A percentile compares a stretch with the other conserved stretches of the same genome.
phyloP scores from a whole-genome alignment of 2,329 filamentous ascomycete genomes.

The Penicillium brevicompactum region DNA sequence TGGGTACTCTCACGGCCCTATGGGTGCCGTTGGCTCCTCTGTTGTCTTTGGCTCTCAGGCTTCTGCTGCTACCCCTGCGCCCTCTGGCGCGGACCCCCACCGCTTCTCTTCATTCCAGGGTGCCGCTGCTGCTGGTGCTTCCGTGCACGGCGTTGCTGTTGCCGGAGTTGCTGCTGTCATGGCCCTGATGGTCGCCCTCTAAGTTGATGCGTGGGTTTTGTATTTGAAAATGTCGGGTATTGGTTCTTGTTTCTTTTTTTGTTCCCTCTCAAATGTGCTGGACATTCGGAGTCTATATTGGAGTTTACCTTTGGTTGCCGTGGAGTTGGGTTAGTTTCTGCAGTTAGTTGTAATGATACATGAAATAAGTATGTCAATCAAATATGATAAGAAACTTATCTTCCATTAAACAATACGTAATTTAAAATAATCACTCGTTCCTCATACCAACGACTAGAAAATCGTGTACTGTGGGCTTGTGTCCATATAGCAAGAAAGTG shows the following conservation, averaged over 20 bases:
- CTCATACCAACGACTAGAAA: not conserved
- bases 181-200: conserved; percentile 26
- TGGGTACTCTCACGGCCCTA: conserved; percentile 4
- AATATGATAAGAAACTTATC: not conserved
- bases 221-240: not conserved
- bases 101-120: conserved; percentile 22
- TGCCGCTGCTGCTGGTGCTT: conserved; percentile 13
- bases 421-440: not conserved
- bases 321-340: not conserved
- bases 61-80: conserved; percentile 15
- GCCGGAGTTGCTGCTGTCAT: conserved; percentile 23
- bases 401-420: conserved; percentile 1
- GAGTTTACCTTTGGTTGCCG: conserved; percentile 1
- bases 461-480: not conserved
- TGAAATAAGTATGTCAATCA: conserved; percentile 8
- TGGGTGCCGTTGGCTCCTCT: conserved; percentile 17
- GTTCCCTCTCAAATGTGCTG: conserved; percentile 1
- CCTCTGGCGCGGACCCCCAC: conserved; percentile 19
- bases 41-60: conserved; percentile 11
- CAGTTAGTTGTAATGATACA: conserved; percentile 19
- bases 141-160: conserved; percentile 14
- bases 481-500: not conserved
- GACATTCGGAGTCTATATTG: conserved; percentile 5
- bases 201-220: not conserved
- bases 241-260: not conserved